These are phyloP conservation scores for Penstemon barbatus DNA, from an alignment of 257 asterid genomes.

Conservation along the genomic window DNA sequence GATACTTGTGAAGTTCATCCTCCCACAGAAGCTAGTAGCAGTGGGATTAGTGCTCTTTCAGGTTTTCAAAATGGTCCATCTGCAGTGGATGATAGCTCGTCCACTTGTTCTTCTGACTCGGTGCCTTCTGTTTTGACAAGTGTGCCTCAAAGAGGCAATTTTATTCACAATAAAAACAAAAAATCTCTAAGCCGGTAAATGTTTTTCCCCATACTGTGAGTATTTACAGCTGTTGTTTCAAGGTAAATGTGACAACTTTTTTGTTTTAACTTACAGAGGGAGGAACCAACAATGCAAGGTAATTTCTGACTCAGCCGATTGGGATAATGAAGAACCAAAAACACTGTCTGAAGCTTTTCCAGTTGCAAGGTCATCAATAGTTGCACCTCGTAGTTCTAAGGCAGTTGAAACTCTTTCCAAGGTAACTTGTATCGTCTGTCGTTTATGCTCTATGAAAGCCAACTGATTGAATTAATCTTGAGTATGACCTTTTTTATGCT, in stretches of 20 bases:
- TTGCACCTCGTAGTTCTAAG: constrained; percentile 37
- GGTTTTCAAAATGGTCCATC: constrained; percentile 61
- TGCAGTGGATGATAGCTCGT: constrained; percentile 80
- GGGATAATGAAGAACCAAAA: constrained; percentile 46
- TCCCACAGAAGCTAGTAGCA: constrained; percentile 47
- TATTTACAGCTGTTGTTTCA: neutral
- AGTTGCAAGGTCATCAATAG: constrained; percentile 38
- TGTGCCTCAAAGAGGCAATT: constrained; percentile 41
- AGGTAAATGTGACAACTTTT: constrained; percentile 24
- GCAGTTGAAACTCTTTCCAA: constrained; percentile 37
- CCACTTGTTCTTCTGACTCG: constrained; percentile 90
- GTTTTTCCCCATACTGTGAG: neutral
- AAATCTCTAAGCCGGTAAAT: constrained; percentile 64
- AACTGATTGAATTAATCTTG: neutral
- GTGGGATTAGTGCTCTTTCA: constrained; percentile 49
- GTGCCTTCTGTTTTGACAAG: constrained; percentile 56
- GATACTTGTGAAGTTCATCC: constrained; percentile 58
- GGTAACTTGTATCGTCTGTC: constrained; percentile 10
- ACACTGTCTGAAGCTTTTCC: constrained; percentile 45
- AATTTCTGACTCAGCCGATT: constrained; percentile 40
- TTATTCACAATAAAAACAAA: constrained; percentile 40
- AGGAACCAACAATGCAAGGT: constrained; percentile 51
- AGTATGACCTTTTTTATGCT: neutral
- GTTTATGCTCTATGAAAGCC: constrained; percentile 24
- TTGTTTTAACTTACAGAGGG: constrained; percentile 46